Evolutionary conservation across 768 basidiomycete genomes (phyloP), one percentile per base, ranked within the genome.

Genomic region (Cyclocybe aegerita): DNA sequence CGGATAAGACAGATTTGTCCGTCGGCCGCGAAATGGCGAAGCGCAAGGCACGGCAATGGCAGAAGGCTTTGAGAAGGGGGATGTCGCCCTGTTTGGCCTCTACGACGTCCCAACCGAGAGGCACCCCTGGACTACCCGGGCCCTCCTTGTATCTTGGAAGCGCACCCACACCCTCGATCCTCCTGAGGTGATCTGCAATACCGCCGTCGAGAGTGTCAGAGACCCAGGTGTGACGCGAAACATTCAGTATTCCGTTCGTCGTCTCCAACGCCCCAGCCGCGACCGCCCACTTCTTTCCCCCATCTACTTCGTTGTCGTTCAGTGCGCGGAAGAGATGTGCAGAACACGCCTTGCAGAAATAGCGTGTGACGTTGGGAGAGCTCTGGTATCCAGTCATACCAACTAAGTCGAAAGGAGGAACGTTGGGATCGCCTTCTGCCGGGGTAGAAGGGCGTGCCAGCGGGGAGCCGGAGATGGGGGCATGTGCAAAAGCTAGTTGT

Each of bases 181-280:
- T 29, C 2, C 58, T 46, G 10, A 55, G 40, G 16, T 60, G 57
- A 36, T 60, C 57, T 14, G 58, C 51, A 9, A 63, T 8, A 8
- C 62, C 62, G 3, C 63, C 63, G 43, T 65, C 62, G 38, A 55
- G 29, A 2, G 63, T 63, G 23, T 61, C 54, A 11, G 38, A 43
- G 30, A 65, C 50, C 34, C 44, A 58, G 14, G 55, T 49, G 40
- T 65, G 63, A 35, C 45, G 52, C 16, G 46, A 49, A 1, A 57
- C 17, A 10, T 50, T 34, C 6, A 53, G 36, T 34, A 65, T 50
- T 0, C 60, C 62, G 14, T 56, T 55, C 12, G 43, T 49, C 23
- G 45, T 46, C 8, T 60, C 52, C 16, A 65, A 41, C 0, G 49
- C 50, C 3, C 58, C 60, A 2, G 48, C 33, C 2, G 58, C 43